Conservation (phyloP, 2,329 filamentous ascomycete species). For the Pseudogymnoascus sp. region DNA sequence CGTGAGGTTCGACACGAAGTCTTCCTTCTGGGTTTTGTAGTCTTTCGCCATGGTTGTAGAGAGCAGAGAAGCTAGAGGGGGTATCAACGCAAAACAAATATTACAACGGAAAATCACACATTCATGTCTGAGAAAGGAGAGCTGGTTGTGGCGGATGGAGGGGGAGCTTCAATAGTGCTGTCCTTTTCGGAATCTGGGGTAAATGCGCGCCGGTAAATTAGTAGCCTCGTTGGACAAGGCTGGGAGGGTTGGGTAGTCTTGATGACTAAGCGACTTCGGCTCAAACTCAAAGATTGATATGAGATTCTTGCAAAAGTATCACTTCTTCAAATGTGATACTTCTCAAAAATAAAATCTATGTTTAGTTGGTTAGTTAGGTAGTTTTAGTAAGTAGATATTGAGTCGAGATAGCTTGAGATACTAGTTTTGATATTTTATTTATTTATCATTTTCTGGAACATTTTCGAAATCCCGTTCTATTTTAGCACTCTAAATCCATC, state of each 20-base stretch:
- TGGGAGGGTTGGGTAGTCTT: no score
- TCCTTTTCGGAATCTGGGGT: constrained; percentile 5
- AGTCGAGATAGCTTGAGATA: neutral
- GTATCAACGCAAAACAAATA: constrained; percentile 5
- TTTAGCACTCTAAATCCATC: neutral
- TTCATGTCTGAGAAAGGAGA: neutral
- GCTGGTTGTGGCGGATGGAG: neutral
- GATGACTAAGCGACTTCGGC: no score
- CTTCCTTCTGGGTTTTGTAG: constrained; percentile 91
- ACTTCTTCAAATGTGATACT: neutral
- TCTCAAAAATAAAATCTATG: neutral
- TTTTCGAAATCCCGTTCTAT: neutral
- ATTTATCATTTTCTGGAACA: neutral
- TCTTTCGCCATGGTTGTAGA: constrained; percentile 34
- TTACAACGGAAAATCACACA: neutral
- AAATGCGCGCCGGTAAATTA: neutral
- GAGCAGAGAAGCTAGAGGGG: neutral
- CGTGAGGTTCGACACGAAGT: constrained; percentile 85
- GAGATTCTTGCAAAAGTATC: neutral
- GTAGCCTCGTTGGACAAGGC: constrained; percentile 3
- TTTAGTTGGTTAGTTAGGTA: neutral
- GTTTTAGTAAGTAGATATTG: neutral
- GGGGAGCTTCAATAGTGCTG: neutral
- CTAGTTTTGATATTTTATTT: neutral
- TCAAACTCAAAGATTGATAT: no score